A percentile compares a stretch with the other conserved stretches of the same genome.
These are phyloP conservation scores for Xylaria multiplex DNA, from an alignment of 2,329 filamentous ascomycete species.

Conservation along the genomic window DNA sequence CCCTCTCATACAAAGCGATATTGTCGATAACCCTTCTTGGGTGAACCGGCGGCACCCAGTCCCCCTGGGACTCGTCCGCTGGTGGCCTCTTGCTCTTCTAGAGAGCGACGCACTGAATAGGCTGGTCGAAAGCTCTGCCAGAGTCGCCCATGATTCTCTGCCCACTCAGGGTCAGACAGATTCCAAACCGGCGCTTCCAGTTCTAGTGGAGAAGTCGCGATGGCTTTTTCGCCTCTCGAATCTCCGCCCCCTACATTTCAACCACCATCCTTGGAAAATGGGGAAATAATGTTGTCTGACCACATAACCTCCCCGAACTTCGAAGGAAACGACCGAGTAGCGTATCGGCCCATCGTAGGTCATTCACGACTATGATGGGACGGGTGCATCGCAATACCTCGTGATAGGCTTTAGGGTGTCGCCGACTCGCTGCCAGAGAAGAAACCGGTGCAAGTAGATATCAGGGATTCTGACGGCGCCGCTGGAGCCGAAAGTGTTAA, in stretches of 20 bases:
- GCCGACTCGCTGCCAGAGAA: slow-evolving; percentile 12
- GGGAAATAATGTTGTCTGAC: slow-evolving; percentile 2
- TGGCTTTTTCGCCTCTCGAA: not conserved
- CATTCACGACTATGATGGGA: too few relatives aligned
- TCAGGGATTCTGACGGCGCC: slow-evolving; percentile 10
- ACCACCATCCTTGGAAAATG: not conserved
- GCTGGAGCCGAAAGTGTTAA: not conserved
- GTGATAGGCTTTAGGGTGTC: slow-evolving; percentile 6
- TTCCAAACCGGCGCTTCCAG: slow-evolving; percentile 21
- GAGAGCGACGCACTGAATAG: slow-evolving; percentile 16
- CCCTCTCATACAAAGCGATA: slow-evolving; percentile 7
- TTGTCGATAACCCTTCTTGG: not conserved
- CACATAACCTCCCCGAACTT: not conserved
- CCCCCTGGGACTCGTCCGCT: not conserved
- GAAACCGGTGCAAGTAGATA: slow-evolving; percentile 1
- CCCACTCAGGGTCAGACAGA: not conserved
- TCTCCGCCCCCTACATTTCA: not conserved
- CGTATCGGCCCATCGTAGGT: too few relatives aligned
- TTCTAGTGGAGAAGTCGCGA: slow-evolving; percentile 8
- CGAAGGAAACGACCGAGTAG: too few relatives aligned
- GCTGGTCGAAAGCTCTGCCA: slow-evolving; percentile 5
- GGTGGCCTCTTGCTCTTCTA: slow-evolving; percentile 5
- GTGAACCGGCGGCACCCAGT: slow-evolving; percentile 13
- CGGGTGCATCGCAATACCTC: not conserved
- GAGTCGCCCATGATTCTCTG: slow-evolving; percentile 39